phyloP scores from a whole-genome alignment of 2,329 filamentous ascomycete genomes.

The Trichoderma simmonsii region DNA sequence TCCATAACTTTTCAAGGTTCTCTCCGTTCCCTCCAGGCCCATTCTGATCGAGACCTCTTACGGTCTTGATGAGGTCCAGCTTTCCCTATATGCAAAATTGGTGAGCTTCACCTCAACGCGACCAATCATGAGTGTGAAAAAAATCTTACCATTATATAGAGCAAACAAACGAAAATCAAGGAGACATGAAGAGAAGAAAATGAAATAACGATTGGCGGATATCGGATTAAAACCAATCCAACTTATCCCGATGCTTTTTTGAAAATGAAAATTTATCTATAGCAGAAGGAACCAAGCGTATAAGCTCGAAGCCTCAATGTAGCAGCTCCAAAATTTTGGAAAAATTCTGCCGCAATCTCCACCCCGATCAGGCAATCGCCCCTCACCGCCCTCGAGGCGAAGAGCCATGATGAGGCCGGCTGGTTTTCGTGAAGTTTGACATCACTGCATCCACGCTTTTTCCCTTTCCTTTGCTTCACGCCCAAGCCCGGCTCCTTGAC shows the following conservation, averaged over 20 bases:
- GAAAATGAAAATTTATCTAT: not conserved
- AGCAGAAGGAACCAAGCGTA: not conserved
- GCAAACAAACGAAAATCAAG: not conserved
- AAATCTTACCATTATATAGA: conserved; percentile 4
- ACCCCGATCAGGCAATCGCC: conserved; percentile 22
- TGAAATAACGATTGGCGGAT: not conserved
- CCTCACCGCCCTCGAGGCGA: conserved; percentile 45
- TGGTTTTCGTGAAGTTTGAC: conserved; percentile 38
- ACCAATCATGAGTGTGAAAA: not conserved
- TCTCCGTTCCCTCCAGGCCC: conserved; percentile 43
- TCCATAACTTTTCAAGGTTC: conserved; percentile 50
- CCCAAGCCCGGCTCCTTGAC: conserved; percentile 20
- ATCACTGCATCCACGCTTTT: conserved; percentile 35
- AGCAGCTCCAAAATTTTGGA: conserved; percentile 39
- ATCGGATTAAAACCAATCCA: not conserved
- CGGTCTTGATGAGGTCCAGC: conserved; percentile 48
- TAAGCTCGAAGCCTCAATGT: not conserved
- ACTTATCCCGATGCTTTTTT: not conserved
- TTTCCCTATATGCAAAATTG: conserved; percentile 28
- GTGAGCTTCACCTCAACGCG: conserved; percentile 8
- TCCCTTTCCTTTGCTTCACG: conserved; percentile 24
- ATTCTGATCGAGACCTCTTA: conserved; percentile 54
- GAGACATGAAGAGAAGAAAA: conserved; percentile 10
- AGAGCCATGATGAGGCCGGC: conserved; percentile 33
- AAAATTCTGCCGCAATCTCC: conserved; percentile 43